These are phyloP conservation scores for Verticillium nonalfalfae DNA, from an alignment of 2,329 filamentous ascomycete genomes.

Conservation along the genomic window DNA sequence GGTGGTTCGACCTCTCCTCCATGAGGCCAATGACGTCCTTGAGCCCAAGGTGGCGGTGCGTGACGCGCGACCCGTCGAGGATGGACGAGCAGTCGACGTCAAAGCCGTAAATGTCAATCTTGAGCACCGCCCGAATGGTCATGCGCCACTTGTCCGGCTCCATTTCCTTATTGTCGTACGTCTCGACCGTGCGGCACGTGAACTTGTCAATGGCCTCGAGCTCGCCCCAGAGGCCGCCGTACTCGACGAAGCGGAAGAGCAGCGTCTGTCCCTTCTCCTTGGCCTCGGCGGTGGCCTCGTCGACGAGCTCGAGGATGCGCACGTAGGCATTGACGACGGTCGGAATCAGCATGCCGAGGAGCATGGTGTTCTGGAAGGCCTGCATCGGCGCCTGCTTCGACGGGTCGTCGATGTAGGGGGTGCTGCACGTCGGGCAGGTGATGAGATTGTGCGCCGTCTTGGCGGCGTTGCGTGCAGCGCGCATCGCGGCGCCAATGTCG, in stretches of 20 bases:
- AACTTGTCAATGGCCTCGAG: constrained; percentile 16
- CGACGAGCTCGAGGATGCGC: constrained; percentile 46
- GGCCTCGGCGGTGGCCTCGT: constrained; percentile 41
- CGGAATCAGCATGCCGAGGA: constrained; percentile 50
- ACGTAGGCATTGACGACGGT: constrained; percentile 53
- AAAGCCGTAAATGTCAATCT: constrained; percentile 52
- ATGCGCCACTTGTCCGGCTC: constrained; percentile 48
- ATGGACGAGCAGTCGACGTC: constrained; percentile 9
- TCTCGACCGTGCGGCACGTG: constrained; percentile 18
- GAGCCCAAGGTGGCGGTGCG: constrained; percentile 37
- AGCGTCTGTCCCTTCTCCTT: constrained; percentile 32
- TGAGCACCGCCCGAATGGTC: constrained; percentile 46
- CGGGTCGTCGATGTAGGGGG: constrained; percentile 25
- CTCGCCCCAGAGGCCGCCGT: constrained; percentile 43
- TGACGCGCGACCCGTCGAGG: constrained; percentile 8
- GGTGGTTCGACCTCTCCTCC: constrained; percentile 39
- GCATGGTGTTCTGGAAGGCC: constrained; percentile 52
- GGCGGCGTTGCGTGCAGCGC: constrained; percentile 38
- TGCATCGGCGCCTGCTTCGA: constrained; percentile 34
- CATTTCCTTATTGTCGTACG: constrained; percentile 37
- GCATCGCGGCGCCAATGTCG: constrained; percentile 39
- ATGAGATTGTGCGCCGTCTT: constrained; percentile 44
- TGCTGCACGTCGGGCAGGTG: constrained; percentile 43
- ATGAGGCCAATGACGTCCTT: constrained; percentile 47
- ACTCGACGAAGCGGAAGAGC: constrained; percentile 35